These are phyloP conservation scores for Solanum virginianum DNA, from an alignment of 257 asterid genomes.

Conservation along the genomic window DNA sequence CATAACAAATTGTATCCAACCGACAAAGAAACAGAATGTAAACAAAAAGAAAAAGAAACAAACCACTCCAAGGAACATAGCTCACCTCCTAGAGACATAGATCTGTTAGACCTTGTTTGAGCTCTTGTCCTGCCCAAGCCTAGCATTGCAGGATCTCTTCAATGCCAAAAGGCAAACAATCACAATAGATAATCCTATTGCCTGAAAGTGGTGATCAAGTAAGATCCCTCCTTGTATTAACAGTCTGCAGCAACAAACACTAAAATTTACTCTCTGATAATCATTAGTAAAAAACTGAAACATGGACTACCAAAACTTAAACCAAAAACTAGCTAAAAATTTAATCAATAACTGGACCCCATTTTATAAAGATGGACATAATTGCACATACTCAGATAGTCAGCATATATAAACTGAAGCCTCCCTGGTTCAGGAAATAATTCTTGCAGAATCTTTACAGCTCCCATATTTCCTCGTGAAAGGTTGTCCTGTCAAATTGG, in stretches of 20 bases:
- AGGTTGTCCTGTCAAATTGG: constrained; percentile 60
- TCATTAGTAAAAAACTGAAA: not conserved
- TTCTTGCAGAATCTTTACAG: constrained; percentile 52
- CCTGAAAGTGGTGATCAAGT: not conserved
- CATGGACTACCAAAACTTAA: not conserved
- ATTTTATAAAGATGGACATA: not conserved
- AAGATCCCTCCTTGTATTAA: not conserved
- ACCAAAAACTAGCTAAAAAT: not conserved
- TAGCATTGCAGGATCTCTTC: constrained; percentile 7
- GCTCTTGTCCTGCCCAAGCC: constrained; percentile 15
- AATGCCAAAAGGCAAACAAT: not conserved
- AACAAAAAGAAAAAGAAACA: not conserved
- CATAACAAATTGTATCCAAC: not conserved
- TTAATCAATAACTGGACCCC: not conserved
- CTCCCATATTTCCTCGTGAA: constrained; percentile 86
- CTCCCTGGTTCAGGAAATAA: constrained; percentile 86
- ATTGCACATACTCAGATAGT: constrained; percentile 11
- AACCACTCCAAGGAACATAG: not conserved
- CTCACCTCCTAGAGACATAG: constrained; percentile 50
- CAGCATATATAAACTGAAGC: constrained; percentile 85
- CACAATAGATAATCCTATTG: not conserved
- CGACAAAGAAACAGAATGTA: not conserved
- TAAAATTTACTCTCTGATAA: not conserved
- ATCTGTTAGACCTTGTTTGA: constrained; percentile 18
- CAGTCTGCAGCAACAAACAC: constrained; percentile 3